Base-by-base conservation (phyloP, 768 basidiomycete genomes). In the Leccinum aurantiacum region DNA sequence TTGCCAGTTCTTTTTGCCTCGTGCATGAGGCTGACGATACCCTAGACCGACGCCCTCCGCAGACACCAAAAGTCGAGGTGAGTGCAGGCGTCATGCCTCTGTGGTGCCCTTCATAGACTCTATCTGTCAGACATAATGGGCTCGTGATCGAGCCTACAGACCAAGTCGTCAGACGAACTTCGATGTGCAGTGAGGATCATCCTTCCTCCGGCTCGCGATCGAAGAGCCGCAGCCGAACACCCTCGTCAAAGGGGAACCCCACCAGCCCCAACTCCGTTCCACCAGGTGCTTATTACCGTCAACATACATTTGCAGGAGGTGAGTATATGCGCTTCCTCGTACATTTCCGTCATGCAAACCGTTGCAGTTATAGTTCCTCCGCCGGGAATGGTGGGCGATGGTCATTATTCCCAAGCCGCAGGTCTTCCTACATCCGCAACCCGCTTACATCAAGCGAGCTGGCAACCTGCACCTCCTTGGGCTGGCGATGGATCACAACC, bases 31-130 rank as follows among this genome's bases (percentile, higher is more conserved):
- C 63, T 67, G 47, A 74, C 65, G 14, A 29, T 56, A 48, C 54
- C 60, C 51, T 65, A 91, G 90, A 87, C 88, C n/a, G 90, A 91
- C 73, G 90, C 90, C 19, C 78, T 90, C n/a, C 79, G 87, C 48
- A 79, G 90, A 67, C 90, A 91, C 70, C 87, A 90, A 74, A 89
- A 89, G 67, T 90, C 90, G 62, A 83, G 89, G 89, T 88, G 62
- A 62, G 79, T 67, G 47, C 63, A 46, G 56, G 52, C 7, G 38
- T 49, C 60, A 57, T 38, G 47, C 49, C 53, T 60, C 53, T 48
- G 33, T 54, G 14, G 31, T 51, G 27, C 31, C 50, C 44, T 22
- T 62, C 53, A 31, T 27, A 46, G 56, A 60, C 38, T 55, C 55
- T 3, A 9, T 62, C 38, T 8, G 4, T 35, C 61, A 61, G 88